Evolutionary conservation across 2,329 filamentous ascomycete species (phyloP).

Genomic region (Cordyceps fumosorosea): DNA sequence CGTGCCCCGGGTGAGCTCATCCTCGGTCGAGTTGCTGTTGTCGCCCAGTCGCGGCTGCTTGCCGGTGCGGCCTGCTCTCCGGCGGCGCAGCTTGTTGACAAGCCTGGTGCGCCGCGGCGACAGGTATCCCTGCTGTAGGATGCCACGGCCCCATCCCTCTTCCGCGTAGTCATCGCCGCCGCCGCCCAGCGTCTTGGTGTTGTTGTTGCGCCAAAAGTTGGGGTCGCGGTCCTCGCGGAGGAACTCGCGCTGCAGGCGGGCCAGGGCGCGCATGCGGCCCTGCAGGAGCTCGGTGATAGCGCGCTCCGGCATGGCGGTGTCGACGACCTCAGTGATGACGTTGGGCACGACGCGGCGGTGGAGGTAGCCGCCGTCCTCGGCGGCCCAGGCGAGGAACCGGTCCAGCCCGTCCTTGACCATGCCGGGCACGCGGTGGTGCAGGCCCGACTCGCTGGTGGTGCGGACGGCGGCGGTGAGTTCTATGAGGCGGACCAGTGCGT

Average conservation of each 20-base stretch:
- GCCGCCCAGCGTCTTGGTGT: neutral
- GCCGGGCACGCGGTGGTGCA: conserved; percentile 24
- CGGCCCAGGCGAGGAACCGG: conserved; percentile 33
- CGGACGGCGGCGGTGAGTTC: conserved; percentile 32
- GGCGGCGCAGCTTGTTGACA: neutral
- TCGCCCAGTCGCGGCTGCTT: neutral
- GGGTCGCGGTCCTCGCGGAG: conserved; percentile 23
- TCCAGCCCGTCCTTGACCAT: conserved; percentile 30
- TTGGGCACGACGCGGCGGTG: conserved; percentile 32
- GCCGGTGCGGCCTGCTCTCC: neutral
- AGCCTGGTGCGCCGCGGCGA: neutral
- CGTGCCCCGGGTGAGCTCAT: neutral
- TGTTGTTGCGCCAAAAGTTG: conserved; percentile 25
- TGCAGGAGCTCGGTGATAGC: conserved; percentile 31
- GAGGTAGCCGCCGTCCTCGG: conserved; percentile 33
- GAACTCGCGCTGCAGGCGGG: conserved; percentile 30
- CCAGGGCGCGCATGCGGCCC: conserved; percentile 29
- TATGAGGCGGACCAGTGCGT: conserved; percentile 31
- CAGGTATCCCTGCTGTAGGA: conserved; percentile 8
- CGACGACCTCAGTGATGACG: conserved; percentile 30
- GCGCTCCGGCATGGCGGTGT: conserved; percentile 22
- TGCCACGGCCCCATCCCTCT: neutral
- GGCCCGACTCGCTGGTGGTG: conserved; percentile 29
- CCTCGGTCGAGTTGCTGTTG: neutral
- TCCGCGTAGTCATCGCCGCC: neutral